phyloP scores from a whole-genome alignment of 1,139 yeast species.

The Geotrichum fermentans region DNA sequence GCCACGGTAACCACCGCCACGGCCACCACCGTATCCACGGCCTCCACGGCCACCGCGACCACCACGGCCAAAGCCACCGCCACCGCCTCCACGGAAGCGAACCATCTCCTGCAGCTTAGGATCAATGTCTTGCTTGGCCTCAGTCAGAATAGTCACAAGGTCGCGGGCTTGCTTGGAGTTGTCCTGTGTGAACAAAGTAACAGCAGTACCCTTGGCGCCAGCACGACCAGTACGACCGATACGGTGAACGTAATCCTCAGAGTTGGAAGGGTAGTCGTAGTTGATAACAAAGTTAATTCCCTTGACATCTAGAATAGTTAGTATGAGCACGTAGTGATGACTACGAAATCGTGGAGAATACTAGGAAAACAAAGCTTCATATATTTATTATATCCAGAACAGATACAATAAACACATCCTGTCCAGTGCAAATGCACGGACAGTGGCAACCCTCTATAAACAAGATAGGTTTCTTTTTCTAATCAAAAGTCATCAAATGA shows the following conservation, averaged over 20 bases:
- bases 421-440: constrained; percentile 5
- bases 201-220: constrained; percentile 91
- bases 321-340: constrained; percentile 11
- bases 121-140: constrained; percentile 85
- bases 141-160: constrained; percentile 82
- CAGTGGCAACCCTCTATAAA: constrained; percentile 9
- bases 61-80: constrained; percentile 50
- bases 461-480: neutral
- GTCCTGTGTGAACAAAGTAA: constrained; percentile 86
- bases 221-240: constrained; percentile 99
- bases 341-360: neutral
- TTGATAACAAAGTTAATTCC: constrained; percentile 91
- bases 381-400: constrained; percentile 9
- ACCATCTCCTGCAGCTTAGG: constrained; percentile 49
- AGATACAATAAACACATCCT: constrained; percentile 3
- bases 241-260: constrained; percentile 94
- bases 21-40: constrained; percentile 45
- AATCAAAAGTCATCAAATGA: neutral
- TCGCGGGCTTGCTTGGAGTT: constrained; percentile 88
- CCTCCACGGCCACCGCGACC: constrained; percentile 58
- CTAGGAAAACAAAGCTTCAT: neutral
- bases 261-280: constrained; percentile 96
- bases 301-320: constrained; percentile 68
- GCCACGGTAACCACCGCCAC: constrained; percentile 49
- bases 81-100: constrained; percentile 45